Percentiles rank a stretch among this genome's conserved stretches.
Conservation (phyloP, 2,329 filamentous ascomycete species). For the Stachybotrys chartarum region DNA sequence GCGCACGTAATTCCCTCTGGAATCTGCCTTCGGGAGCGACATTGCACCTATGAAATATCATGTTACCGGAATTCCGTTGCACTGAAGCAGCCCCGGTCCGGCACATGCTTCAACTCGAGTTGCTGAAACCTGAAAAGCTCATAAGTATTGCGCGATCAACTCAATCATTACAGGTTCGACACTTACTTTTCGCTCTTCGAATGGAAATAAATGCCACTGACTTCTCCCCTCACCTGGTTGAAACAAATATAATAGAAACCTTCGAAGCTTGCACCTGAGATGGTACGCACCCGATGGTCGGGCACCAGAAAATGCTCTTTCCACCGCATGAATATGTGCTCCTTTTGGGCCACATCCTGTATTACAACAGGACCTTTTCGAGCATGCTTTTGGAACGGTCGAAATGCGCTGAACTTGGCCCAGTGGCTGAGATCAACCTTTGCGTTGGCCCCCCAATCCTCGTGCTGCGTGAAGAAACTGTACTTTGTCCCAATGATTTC, state of each 20-base stretch:
- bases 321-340: constrained; percentile 98
- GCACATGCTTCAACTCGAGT: constrained; percentile 81
- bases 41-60: neutral
- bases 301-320: constrained; percentile 97
- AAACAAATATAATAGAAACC: constrained; percentile 99
- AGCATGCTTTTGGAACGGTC: constrained; percentile 58
- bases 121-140: constrained; percentile 68
- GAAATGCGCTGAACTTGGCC: constrained; percentile 82
- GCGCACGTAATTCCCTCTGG: neutral
- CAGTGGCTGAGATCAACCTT: constrained; percentile 92
- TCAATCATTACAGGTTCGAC: neutral
- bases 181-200: constrained; percentile 94
- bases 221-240: constrained; percentile 79
- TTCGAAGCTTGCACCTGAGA: constrained; percentile 92
- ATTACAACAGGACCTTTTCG: constrained; percentile 48
- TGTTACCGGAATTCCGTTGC: constrained; percentile 69
- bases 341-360: constrained; percentile 68
- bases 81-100: constrained; percentile 74
- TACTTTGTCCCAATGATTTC: constrained; percentile 96
- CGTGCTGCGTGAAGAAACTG: constrained; percentile 84
- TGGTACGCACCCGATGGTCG: constrained; percentile 84
- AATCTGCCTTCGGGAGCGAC: too few relatives aligned
- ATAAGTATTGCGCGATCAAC: neutral
- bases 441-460: constrained; percentile 84
- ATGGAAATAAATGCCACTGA: constrained; percentile 96